Evolutionary conservation across 805 yeast genomes (phyloP), one percentile per base, ranked within the genome.

Genomic region (Metschnikowia continentalis): DNA sequence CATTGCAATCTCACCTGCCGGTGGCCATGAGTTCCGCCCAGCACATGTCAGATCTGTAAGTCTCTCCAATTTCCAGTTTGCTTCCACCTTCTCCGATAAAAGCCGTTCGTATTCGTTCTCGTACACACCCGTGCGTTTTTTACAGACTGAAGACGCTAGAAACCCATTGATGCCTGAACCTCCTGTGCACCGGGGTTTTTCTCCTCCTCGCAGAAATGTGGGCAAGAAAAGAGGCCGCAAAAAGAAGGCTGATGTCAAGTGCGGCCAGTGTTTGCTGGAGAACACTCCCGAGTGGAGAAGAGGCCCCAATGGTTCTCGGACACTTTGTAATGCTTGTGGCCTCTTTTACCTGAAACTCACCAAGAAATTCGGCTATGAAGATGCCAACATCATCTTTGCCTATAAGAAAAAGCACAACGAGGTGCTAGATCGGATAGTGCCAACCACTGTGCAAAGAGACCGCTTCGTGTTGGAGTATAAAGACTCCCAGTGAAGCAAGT

Each of bases 281-380:
- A 56, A 81, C 43, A 88, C 96, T 0, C 97, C 97, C 0, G 97
- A 91, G 66, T 90, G 97, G 97, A 77, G 97, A 62, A 75, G 86
- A 54, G 97, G 97, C 0, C 96, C 96, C 0, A 78, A 80, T 51
- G 96, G 96, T 0, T 81, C 84, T 4, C 77, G 89, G 59, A 86
- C 92, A 0, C 72, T 90, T 52, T 90, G 97, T 68, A 90, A 90
- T 66, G 97, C 97, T 0, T 91, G 97, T 70, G 97, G 97, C 0
- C 71, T 91, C 44, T 86, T 83, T 60, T 84, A 78, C 61, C 76
- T 86, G 14, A 86, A 86, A 61, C 62, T 86, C 49, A 69, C 76
- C 4, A 83, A 76, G 56, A 74, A 72, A 53, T 65, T 71, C 53
- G 83, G 83, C 1, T 47, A 56, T 3, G 67, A 66, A 5, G 71